Evolutionary conservation across 73 alveolate genomes (phyloP), one percentile per base, ranked within the genome.

Genomic region (Paramecium bursaria): DNA sequence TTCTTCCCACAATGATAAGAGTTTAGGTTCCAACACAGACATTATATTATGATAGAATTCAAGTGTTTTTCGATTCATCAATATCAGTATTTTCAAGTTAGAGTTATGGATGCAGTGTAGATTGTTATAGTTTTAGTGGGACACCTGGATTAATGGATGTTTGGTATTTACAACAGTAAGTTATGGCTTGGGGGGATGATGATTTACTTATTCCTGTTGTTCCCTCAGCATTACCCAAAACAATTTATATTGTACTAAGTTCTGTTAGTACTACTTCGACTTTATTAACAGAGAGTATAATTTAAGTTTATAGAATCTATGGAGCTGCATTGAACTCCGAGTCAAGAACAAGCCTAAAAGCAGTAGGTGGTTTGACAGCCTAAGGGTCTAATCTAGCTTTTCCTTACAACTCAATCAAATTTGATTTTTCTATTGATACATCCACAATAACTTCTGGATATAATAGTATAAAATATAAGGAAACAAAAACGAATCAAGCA

Each of bases 1-100:
- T 26, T 14, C 21, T 57, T 11, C 76, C 76, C 2, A 57, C 76
- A 17, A 13, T 57, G 39, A 17, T 57, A 26, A 57, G 76, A 57
- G 31, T 57, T 13, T 29, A 57, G 31, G n/a, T 57, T 29, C 76
- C 76, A 11, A 17, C 2, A 13, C 7, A 17, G 10, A 57, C 52
- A 29, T 14, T 26, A 14, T 11, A 48, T 10, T 57, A 29, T 10
- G 76, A 57, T 57, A 57, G 39, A 57, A 29, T 57, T 30, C 3
- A 23, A 26, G 51, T 57, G 3, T 57, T 57, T 57, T 57, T 57
- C 31, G 76, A 57, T 57, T 57, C 76, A 1, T 29, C 26, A 26
- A 57, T 57, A 23, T 3, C 26, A 13, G 17, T 57, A 29, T 57
- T 26, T 14, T n/a, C n/a, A n/a, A n/a, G n/a, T n/a, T n/a, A n/a